These are phyloP conservation scores for Amanita rubescens DNA, from an alignment of 768 basidiomycete genomes.

Conservation along the genomic window DNA sequence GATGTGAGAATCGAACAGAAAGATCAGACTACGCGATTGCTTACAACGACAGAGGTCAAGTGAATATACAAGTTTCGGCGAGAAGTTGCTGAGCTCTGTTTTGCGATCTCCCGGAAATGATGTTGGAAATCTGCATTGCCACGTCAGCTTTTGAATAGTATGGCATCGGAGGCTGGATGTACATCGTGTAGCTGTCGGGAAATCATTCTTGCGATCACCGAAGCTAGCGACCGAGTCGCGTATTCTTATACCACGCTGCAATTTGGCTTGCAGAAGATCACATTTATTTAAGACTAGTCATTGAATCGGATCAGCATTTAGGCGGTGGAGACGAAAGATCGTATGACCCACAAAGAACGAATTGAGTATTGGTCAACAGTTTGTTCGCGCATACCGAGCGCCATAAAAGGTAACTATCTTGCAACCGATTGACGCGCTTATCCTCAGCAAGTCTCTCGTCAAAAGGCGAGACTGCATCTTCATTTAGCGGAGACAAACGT, in stretches of 20 bases:
- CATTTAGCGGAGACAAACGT: background rate
- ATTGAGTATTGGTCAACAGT: constrained; percentile 51
- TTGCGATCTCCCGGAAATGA: constrained; percentile 71
- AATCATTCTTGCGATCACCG: constrained; percentile 66
- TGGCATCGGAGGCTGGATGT: constrained; percentile 18
- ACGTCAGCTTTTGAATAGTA: background rate
- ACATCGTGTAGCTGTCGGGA: constrained; percentile 66
- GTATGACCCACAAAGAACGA: constrained; percentile 36
- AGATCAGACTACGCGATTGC: constrained; percentile 19
- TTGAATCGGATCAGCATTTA: background rate
- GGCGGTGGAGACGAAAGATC: background rate
- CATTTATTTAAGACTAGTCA: constrained; percentile 57
- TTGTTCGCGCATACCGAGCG: constrained; percentile 64
- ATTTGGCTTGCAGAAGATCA: constrained; percentile 66
- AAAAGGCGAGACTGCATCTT: constrained; percentile 59
- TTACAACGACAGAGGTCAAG: constrained; percentile 71
- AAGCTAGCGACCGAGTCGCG: constrained; percentile 67
- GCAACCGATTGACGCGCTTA: constrained; percentile 59
- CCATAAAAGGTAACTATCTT: constrained; percentile 76
- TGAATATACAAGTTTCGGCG: constrained; percentile 65
- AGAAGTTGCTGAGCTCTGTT: constrained; percentile 51
- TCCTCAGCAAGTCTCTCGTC: constrained; percentile 75
- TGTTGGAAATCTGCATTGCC: constrained; percentile 58
- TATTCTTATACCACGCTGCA: constrained; percentile 59
- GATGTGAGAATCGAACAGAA: background rate